Conservation (phyloP, 805 yeast species). For the Lipomyces chichibuensis region DNA sequence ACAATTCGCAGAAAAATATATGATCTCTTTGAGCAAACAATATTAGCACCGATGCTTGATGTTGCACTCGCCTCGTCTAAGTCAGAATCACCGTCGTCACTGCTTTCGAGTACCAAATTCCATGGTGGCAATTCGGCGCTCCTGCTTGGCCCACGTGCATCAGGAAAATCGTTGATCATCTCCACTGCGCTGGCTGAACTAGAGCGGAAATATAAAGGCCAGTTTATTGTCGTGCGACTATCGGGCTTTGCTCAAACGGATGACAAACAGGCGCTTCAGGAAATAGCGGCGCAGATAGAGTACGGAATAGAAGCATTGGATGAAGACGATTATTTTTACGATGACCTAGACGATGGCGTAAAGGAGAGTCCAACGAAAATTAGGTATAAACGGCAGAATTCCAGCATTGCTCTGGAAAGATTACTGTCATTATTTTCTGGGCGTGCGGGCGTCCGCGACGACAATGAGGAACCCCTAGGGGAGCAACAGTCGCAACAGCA, state of each 20-base stretch:
- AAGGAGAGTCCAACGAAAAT: background rate
- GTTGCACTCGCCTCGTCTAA: background rate
- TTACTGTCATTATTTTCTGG: constrained; percentile 40
- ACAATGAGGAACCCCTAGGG: constrained; percentile 16
- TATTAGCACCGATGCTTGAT: constrained; percentile 19
- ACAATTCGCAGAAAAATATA: constrained; percentile 51
- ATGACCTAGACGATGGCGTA: background rate
- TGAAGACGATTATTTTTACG: constrained; percentile 9
- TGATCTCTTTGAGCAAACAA: constrained; percentile 27
- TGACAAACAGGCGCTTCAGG: constrained; percentile 78
- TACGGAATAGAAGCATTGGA: constrained; percentile 40
- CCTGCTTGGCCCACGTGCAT: constrained; percentile 75
- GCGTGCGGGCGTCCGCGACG: constrained; percentile 33
- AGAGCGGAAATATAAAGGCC: constrained; percentile 45
- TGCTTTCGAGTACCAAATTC: constrained; percentile 2
- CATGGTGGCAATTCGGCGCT: constrained; percentile 79
- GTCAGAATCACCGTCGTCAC: background rate
- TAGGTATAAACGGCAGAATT: constrained; percentile 1
- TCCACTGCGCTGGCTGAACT: constrained; percentile 59
- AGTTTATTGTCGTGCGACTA: constrained; percentile 64
- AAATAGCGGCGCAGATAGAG: constrained; percentile 84
- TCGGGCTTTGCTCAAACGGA: constrained; percentile 74
- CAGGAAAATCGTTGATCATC: constrained; percentile 73
- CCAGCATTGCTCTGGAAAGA: constrained; percentile 38
- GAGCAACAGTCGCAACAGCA: constrained; percentile 26